Base-by-base conservation (phyloP, 2,329 filamentous ascomycete genomes). In the Meredithiella fracta region DNA sequence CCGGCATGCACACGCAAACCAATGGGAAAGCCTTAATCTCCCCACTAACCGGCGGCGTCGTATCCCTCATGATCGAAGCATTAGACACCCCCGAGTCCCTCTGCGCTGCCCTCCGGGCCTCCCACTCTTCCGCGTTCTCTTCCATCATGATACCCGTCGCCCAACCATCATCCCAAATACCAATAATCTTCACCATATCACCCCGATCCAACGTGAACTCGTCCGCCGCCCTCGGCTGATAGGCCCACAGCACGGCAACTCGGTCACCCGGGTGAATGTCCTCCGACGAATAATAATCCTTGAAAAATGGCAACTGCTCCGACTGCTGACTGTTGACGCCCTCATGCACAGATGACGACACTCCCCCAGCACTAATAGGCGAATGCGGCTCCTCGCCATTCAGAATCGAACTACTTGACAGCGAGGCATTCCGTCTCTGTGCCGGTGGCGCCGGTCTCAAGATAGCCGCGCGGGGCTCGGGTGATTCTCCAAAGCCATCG, bases 91-190 rank as follows among this genome's bases (percentile, higher is more conserved):
- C 92, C 64, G 91, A 97, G 69, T 98, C 92, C 60, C 92, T 80
- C 65, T 94, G 89, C 34, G 81, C 73, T 64, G 86, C 82, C 63
- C 80, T 79, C 60, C 83, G 78, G 47, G 78, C 76, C 63, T 94
- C 86, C 82, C 88, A 96, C 61, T 96, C 87, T 59, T 97, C 91
- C 1, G 89, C 89, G 56, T 80, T 78, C 63, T 94, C 86, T 55
- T 83, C 77, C 56, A 94, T 72, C 65, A 94, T 76, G 56, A 96
- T 78, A 63, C 92, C 92, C 1, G 92, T 98, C 9, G 92, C 92
- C 92, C 92, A 98, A 50, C 92, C 92, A 67, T 98, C 92, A 64
- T 98, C 92, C 92, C 92, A 98, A 62, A 98, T 98, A 60, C 92
- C 92, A 31, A 97, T 85, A 14, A 98, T 83, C 71, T 96, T 97